Base-by-base conservation (phyloP, 192 early-diverging fungal genomes). In the Linnemannia hyalina region DNA sequence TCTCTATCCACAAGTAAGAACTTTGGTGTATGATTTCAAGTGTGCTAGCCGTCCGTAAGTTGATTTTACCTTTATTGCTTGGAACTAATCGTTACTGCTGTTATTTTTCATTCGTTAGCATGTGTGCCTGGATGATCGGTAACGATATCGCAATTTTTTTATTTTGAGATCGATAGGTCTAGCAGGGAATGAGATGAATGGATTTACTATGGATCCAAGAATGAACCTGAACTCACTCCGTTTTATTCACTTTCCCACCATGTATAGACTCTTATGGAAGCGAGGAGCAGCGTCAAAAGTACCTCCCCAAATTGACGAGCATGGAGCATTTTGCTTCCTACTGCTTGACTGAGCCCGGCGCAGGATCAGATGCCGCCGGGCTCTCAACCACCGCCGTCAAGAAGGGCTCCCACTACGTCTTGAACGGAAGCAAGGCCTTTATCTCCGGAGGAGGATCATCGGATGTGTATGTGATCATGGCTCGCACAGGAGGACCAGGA, bases 371-470 rank as follows among this genome's bases (percentile, higher is more conserved):
- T 83, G 95, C 95, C 47, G 92, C 87, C 22, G 89, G 89, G 29
- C 89, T 95, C 15, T 80, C 91, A 36, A 95, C 95, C 20, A 92
- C 92, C 35, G 98, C 98, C n/a, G 92, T 91, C 55, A 94, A 94
- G 78, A 90, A 97, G 75, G 97, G 96, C 75, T 95, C 97, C 81
- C 93, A 98, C 82, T 99, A 97, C 74, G 87, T 97, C 55, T 78
- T 99, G 47, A 97, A 95, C 84, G 96, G 95, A 36, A 88, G 90
- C 65, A 96, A 96, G 91, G 98, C 96, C 55, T 99, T 97, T 95
- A 99, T 97, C 82, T 97, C 98, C 3, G 84, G 84, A 40, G 84
- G 84, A 46, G 84, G 84, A 8, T 65, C 57, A 2, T 90, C 91
- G 13, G 91, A 93, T 57, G 80, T 91, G 63, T 93, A 93, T 81